A percentile compares a stretch with the other conserved stretches of the same genome.
Conservation (phyloP, 2,329 filamentous ascomycete species). For the Neofusicoccum sp. region DNA sequence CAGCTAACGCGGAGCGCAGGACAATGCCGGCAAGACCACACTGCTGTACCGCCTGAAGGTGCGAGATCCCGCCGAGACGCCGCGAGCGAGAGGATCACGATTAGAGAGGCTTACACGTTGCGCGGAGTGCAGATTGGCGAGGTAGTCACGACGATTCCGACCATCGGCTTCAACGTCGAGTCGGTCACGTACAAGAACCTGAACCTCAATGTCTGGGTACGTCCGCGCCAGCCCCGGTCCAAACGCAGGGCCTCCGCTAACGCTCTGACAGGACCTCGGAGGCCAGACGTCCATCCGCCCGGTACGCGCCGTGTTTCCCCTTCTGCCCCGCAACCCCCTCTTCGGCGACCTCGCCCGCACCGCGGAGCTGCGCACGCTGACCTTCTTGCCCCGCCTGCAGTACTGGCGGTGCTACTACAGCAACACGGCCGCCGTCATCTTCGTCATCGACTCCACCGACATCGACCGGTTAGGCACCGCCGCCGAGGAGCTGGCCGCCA, state of each 20-base stretch:
- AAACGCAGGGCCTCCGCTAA: background rate
- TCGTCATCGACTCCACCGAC: slow-evolving; percentile 97
- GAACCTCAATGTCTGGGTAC: slow-evolving; percentile 98
- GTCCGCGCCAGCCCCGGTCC: slow-evolving; percentile 32
- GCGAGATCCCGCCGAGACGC: slow-evolving; percentile 21
- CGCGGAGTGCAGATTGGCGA: slow-evolving; percentile 76
- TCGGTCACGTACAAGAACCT: slow-evolving; percentile 98
- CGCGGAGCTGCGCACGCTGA: slow-evolving; percentile 16
- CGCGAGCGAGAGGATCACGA: background rate
- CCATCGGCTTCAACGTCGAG: slow-evolving; percentile 99
- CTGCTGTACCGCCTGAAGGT: slow-evolving; percentile 96
- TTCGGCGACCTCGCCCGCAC: slow-evolving; percentile 5
- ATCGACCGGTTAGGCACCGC: slow-evolving; percentile 93
- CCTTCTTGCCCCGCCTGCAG: slow-evolving; percentile 3
- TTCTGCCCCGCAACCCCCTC: slow-evolving; percentile 10
- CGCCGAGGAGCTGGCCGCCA: slow-evolving; percentile 86
- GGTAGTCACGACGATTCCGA: slow-evolving; percentile 98
- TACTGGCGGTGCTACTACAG: slow-evolving; percentile 99
- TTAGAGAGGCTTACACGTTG: slow-evolving; percentile 10
- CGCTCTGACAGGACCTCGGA: slow-evolving; percentile 71
- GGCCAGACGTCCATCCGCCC: slow-evolving; percentile 98
- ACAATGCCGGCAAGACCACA: slow-evolving; percentile 98
- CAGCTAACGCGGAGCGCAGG: slow-evolving; percentile 55
- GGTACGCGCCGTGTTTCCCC: slow-evolving; percentile 13
- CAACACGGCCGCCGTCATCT: slow-evolving; percentile 97